phyloP scores from a whole-genome alignment of 371 early-diverging fungal species.

The Capillidium heterosporum region DNA sequence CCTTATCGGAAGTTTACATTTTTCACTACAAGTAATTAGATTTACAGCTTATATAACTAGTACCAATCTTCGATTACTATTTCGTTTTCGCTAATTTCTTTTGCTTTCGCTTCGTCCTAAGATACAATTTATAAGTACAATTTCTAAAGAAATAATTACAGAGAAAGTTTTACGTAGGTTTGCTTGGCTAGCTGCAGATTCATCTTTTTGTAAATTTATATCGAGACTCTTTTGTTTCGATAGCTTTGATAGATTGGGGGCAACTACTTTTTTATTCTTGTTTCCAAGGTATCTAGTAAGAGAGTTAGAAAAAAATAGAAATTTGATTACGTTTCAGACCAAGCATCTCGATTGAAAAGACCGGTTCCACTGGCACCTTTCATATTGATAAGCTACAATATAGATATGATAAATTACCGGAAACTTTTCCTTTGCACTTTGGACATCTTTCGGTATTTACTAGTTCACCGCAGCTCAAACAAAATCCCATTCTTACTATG shows the following conservation, averaged over 20 bases:
- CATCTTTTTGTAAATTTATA: not conserved
- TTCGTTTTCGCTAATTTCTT: too few species aligned
- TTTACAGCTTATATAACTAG: too few species aligned
- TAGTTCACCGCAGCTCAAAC: slow-evolving; percentile 4
- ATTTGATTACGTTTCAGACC: slow-evolving; percentile 4
- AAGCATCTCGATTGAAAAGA: slow-evolving; percentile 2
- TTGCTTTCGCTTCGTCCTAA: too few species aligned
- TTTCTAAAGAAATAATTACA: too few species aligned
- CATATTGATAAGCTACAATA: not conserved
- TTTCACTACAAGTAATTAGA: not conserved
- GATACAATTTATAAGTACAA: too few species aligned
- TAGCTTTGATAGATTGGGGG: slow-evolving; percentile 1
- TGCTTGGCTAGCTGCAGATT: not conserved
- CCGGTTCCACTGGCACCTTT: slow-evolving; percentile 1
- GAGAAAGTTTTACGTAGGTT: too few species aligned
- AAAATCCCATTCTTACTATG: slow-evolving; percentile 1
- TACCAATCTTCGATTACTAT: too few species aligned
- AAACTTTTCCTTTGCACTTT: slow-evolving; percentile 5
- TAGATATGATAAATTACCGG: not conserved
- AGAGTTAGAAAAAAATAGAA: not conserved
- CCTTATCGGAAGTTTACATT: not conserved
- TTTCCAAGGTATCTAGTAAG: slow-evolving; percentile 3
- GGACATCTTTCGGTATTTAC: slow-evolving; percentile 3
- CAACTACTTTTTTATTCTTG: not conserved
- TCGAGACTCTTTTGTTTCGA: not conserved